Percentiles rank a stretch among this genome's conserved stretches.
phyloP scores from a whole-genome alignment of 306 rosid species.

The Acmispon strigosus region DNA sequence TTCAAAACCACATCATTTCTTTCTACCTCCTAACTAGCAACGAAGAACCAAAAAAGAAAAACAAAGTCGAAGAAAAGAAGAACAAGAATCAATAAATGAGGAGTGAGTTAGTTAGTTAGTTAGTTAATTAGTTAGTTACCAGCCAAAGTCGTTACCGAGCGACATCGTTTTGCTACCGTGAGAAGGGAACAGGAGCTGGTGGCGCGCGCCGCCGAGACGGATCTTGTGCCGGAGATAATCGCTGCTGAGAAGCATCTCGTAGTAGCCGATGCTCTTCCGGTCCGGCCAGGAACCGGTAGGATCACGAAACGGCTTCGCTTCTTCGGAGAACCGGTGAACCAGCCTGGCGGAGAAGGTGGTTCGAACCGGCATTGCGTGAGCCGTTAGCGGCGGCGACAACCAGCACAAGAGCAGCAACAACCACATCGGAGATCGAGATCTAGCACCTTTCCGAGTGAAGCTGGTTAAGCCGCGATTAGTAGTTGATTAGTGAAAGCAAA shows the following conservation, averaged over 20 bases:
- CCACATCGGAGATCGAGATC: slow-evolving; percentile 35
- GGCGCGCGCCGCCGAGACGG: slow-evolving; percentile 46
- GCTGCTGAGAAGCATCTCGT: slow-evolving; percentile 40
- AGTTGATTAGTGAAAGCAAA: not conserved
- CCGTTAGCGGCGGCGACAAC: not conserved
- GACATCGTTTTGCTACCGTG: slow-evolving; percentile 67
- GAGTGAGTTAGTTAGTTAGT: too few relatives aligned
- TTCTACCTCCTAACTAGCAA: too few relatives aligned
- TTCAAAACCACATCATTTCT: not conserved
- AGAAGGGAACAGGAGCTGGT: slow-evolving; percentile 64
- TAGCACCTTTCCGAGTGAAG: not conserved
- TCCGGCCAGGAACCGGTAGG: slow-evolving; percentile 35
- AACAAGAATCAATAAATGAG: not conserved
- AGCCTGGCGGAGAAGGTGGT: slow-evolving; percentile 41
- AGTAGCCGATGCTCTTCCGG: slow-evolving; percentile 40
- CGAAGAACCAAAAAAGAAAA: too few relatives aligned
- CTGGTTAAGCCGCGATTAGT: not conserved
- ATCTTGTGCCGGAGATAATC: slow-evolving; percentile 60
- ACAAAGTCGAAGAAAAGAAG: not conserved
- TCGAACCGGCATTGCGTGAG: slow-evolving; percentile 30
- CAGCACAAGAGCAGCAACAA: slow-evolving; percentile 14
- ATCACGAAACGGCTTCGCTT: slow-evolving; percentile 38
- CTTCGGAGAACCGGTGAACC: slow-evolving; percentile 75
- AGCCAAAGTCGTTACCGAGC: slow-evolving; percentile 82
- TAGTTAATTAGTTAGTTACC: slow-evolving; percentile 29